Percentiles rank a stretch among this genome's conserved stretches.
Evolutionary conservation across 2,329 filamentous ascomycete species (phyloP).

Genomic region (Dryadomyces sulphureus): DNA sequence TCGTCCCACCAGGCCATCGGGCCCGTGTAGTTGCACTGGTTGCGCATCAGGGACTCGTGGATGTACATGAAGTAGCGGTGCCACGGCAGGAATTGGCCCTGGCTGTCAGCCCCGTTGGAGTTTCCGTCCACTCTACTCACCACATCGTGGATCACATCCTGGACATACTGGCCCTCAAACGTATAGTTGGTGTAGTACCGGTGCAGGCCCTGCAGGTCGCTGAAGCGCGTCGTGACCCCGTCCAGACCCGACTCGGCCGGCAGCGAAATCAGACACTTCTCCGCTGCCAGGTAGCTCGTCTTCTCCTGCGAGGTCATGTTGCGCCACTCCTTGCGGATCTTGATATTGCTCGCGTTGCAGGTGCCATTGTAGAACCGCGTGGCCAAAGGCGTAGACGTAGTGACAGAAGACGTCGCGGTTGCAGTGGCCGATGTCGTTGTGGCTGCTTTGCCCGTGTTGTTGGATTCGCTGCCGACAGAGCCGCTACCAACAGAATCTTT

Average conservation of each 20-base stretch:
- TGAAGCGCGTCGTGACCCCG: constrained; percentile 4
- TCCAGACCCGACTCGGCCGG: background rate
- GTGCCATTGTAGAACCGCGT: background rate
- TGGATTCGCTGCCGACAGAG: too few species aligned
- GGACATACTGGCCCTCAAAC: background rate
- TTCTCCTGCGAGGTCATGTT: constrained; percentile 1
- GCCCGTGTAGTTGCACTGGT: constrained; percentile 22
- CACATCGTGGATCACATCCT: constrained; percentile 7
- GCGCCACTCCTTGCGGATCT: constrained; percentile 5
- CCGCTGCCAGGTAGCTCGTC: constrained; percentile 2
- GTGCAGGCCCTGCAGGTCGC: constrained; percentile 5
- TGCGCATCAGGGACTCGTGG: constrained; percentile 21
- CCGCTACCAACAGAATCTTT: too few species aligned
- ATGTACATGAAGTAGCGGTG: constrained; percentile 23
- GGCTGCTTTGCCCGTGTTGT: too few species aligned
- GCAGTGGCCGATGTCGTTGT: too few species aligned
- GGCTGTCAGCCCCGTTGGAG: background rate
- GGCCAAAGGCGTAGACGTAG: background rate
- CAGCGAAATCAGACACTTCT: constrained; percentile 3
- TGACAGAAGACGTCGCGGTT: background rate
- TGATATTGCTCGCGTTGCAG: background rate
- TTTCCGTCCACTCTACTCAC: too few species aligned
- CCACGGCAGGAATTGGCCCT: constrained; percentile 22
- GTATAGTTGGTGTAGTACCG: constrained; percentile 10
- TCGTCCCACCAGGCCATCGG: constrained; percentile 27